A percentile compares a stretch with the other conserved stretches of the same genome.
Conservation (phyloP, 768 basidiomycete species). For the Rhizopogon salebrosus region DNA sequence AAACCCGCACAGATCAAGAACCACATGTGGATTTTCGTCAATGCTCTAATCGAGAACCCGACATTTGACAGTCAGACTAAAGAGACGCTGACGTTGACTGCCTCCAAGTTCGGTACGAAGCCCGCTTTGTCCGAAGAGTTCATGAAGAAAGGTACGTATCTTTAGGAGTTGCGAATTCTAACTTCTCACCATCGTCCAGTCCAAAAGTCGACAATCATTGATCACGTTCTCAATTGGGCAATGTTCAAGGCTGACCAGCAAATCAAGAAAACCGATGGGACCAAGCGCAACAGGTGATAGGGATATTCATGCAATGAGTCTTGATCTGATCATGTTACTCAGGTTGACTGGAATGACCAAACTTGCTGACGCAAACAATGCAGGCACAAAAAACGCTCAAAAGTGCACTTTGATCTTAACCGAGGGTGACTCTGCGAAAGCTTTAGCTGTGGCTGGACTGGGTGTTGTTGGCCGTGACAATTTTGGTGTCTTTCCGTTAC, state of each 20-base stretch:
- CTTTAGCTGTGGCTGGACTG: slow-evolving; percentile 91
- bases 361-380: slow-evolving; percentile 95
- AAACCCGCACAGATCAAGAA: slow-evolving; percentile 93
- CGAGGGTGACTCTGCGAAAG: slow-evolving; percentile 99
- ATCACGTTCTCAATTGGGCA: slow-evolving; percentile 92
- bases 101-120: slow-evolving; percentile 88
- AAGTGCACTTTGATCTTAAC: slow-evolving; percentile 94
- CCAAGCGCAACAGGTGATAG: slow-evolving; percentile 76
- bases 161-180: not conserved
- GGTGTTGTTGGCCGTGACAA: slow-evolving; percentile 93
- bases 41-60: slow-evolving; percentile 93
- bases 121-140: slow-evolving; percentile 85
- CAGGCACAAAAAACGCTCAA: slow-evolving; percentile 75
- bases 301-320: not conserved
- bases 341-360: slow-evolving; percentile 91
- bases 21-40: slow-evolving; percentile 98
- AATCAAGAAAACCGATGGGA: slow-evolving; percentile 93
- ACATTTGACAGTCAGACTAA: slow-evolving; percentile 99
- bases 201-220: slow-evolving; percentile 82
- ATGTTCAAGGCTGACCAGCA: slow-evolving; percentile 96
- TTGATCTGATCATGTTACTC: slow-evolving; percentile 1
- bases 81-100: slow-evolving; percentile 83
- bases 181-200: slow-evolving; percentile 41
- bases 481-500: slow-evolving; percentile 96
- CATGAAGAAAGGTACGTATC: slow-evolving; percentile 80